Evolutionary conservation across 2,329 filamentous ascomycete genomes (phyloP).

Genomic region (Atkinsonella hypoxylon): DNA sequence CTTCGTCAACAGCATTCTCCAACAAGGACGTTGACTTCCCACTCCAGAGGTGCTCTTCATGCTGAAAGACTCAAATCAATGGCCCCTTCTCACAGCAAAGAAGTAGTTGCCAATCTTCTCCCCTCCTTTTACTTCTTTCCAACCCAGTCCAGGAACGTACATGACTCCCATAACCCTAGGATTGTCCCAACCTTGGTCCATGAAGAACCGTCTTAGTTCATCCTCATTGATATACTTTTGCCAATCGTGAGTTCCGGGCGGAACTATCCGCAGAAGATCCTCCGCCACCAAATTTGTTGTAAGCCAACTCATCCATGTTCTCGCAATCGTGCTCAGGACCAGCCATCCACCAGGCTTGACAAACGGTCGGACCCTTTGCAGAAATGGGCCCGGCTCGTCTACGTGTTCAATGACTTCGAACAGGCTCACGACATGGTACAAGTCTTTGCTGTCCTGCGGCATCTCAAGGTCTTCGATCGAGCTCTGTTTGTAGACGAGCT

Average conservation of each 20-base stretch:
- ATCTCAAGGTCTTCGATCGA: conserved; percentile 58
- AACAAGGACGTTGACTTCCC: too few species aligned
- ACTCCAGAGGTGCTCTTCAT: neutral
- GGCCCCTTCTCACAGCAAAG: conserved; percentile 56
- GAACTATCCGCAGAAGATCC: conserved; percentile 76
- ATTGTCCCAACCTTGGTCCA: conserved; percentile 44
- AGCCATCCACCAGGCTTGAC: conserved; percentile 89
- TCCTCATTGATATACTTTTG: conserved; percentile 83
- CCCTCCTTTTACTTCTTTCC: conserved; percentile 70
- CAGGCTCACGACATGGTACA: conserved; percentile 70
- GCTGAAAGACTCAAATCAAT: conserved; percentile 5
- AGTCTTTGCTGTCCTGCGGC: conserved; percentile 25
- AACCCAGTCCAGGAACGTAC: conserved; percentile 82
- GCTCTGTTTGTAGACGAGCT: conserved; percentile 62
- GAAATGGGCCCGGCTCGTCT: conserved; percentile 59
- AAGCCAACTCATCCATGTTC: conserved; percentile 80
- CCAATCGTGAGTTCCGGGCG: conserved; percentile 92
- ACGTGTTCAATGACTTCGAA: conserved; percentile 98
- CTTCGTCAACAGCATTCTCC: too few species aligned
- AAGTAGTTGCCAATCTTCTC: conserved; percentile 94
- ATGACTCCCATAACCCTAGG: conserved; percentile 65
- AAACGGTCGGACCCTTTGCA: conserved; percentile 58
- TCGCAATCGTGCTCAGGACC: conserved; percentile 80
- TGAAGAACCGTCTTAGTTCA: conserved; percentile 53
- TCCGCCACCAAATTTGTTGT: conserved; percentile 90